Base-by-base conservation (phyloP, 2,329 filamentous ascomycete genomes). In the Monosporascus sp. region DNA sequence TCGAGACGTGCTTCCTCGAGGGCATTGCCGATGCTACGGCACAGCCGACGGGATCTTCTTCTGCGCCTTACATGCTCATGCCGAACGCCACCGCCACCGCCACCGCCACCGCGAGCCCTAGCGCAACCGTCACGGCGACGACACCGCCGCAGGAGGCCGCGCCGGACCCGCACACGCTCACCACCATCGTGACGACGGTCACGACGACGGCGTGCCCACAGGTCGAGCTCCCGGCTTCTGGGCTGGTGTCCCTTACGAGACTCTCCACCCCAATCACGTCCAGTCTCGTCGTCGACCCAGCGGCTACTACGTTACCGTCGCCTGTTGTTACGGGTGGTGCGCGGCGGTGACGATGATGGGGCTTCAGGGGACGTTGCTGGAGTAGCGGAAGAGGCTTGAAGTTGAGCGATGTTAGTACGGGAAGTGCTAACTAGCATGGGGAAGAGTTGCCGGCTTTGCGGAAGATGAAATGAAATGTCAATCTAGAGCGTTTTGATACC, bases 1-100 rank as follows among this genome's bases (percentile, higher is more conserved):
- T 62, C 0, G 62, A 54, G 53, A 64, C 62, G 5, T 66, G 63
- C 44, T 56, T 65, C 31, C 14, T 46, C 14, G 42, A 5, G 11
- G 22, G 22, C 14, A 7, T 7, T 27, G 14, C n/a, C 1, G 42
- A 11, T 6, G 22, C 39, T 18, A 14, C 42, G 42, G 11, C 42
- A 5, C 4, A 11, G 27, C 27, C 9, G 9, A 31, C 27, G 9
- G 27, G 11, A 1, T 34, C 31, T 34, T 14, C 27, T 31, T 34
- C 31, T 34, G 5, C 9, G 27, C 27, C 27, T 31, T 31, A 31
- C 5, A 9, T 11, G 27, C 27, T 31, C 27, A 31, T 11, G 27
- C 37, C n/a, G 34, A 51, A 36, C 46, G 50, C 44, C 6, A 54
- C 53, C 11, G 41, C 44, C 6, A 54, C 53, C 11, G 41, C 39